These are phyloP conservation scores for Talaromyces sp. DNA, from an alignment of 2,329 filamentous ascomycete species.

Conservation along the genomic window DNA sequence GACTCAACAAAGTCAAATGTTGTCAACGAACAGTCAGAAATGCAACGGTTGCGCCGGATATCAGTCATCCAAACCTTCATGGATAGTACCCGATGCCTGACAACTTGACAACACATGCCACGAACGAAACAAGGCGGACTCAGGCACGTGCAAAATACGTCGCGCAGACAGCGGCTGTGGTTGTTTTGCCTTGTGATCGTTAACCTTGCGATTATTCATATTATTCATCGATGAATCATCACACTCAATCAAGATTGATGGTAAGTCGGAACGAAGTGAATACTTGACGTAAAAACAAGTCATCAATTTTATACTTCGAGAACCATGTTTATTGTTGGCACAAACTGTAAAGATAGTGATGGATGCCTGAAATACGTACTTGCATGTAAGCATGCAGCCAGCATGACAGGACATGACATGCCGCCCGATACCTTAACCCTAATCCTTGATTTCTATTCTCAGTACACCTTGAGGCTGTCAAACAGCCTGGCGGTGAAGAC, in stretches of 20 bases:
- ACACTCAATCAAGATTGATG: not conserved
- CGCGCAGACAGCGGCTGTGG: not conserved
- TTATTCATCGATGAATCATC: constrained; percentile 6
- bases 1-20: not conserved
- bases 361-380: not conserved
- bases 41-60: not conserved
- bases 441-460: not conserved
- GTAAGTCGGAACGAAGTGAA: not conserved
- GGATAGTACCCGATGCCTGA: not conserved
- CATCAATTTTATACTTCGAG: not conserved
- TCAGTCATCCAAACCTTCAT: not conserved
- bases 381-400: not conserved
- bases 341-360: not conserved
- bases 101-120: not conserved
- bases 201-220: not conserved
- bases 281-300: not conserved
- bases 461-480: not conserved
- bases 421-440: not conserved
- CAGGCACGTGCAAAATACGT: constrained; percentile 1
- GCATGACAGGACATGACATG: not conserved
- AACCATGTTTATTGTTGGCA: not conserved
- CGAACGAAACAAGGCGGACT: not conserved
- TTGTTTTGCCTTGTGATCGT: not conserved
- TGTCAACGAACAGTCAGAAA: not conserved
- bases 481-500: not conserved